These are phyloP conservation scores for Tolypocladium capitatum DNA, from an alignment of 2,329 filamentous ascomycete species.

Conservation along the genomic window DNA sequence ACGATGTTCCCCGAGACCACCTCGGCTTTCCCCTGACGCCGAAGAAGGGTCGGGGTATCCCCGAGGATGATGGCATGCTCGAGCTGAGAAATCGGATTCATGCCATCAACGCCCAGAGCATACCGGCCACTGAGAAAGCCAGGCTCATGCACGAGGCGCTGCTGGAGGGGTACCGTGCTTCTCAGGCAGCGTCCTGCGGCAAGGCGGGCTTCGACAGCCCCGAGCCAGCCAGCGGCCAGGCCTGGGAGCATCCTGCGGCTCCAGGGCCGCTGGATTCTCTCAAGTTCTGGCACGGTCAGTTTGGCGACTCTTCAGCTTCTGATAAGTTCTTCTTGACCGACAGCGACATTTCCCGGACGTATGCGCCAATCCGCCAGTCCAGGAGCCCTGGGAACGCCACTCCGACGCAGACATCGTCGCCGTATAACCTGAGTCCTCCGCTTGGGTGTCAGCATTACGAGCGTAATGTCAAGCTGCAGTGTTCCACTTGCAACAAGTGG, in stretches of 20 bases:
- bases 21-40: constrained; percentile 19
- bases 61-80: constrained; percentile 70
- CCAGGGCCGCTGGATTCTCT: constrained; percentile 38
- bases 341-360: constrained; percentile 55
- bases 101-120: constrained; percentile 48
- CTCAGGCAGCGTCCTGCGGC: constrained; percentile 7
- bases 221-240: constrained; percentile 10
- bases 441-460: constrained; percentile 88
- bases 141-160: constrained; percentile 57
- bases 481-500: constrained; percentile 79
- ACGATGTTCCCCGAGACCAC: constrained; percentile 16
- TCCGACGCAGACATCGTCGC: constrained; percentile 8
- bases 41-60: constrained; percentile 29
- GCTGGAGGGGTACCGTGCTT: constrained; percentile 50
- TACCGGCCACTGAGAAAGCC: constrained; percentile 52
- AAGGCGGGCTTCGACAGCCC: constrained; percentile 5
- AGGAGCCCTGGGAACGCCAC: constrained; percentile 32
- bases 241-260: constrained; percentile 26
- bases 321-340: constrained; percentile 39
- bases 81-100: constrained; percentile 54
- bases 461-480: constrained; percentile 92
- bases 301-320: constrained; percentile 22
- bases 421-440: constrained; percentile 24
- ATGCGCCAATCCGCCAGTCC: constrained; percentile 39
- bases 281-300: constrained; percentile 43